Conservation (phyloP, 345 rosid genomes). For the Chamaenerion angustifolium region DNA sequence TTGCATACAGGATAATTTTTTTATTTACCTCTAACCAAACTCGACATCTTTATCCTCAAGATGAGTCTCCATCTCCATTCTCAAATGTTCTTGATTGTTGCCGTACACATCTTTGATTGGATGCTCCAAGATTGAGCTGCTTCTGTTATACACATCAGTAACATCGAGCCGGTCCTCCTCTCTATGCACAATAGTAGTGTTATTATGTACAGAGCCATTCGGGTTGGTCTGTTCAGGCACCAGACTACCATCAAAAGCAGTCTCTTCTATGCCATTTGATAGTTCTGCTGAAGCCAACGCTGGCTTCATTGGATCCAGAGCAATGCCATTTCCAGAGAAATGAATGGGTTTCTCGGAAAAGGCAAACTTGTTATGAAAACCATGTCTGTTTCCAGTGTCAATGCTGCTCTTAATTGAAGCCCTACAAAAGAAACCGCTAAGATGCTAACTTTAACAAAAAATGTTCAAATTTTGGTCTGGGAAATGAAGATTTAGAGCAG, state of each 20-base stretch:
- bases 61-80: slow-evolving; percentile 39
- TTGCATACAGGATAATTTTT: too few species aligned
- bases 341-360: too few species aligned
- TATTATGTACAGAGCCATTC: slow-evolving; percentile 31
- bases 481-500: too few species aligned
- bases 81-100: slow-evolving; percentile 21
- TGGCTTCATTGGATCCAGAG: too few species aligned
- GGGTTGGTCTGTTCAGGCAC: slow-evolving; percentile 18
- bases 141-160: slow-evolving; percentile 39
- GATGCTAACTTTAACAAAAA: too few species aligned
- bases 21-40: slow-evolving; percentile 44
- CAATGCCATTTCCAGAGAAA: slow-evolving; percentile 13
- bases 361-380: too few species aligned
- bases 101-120: slow-evolving; percentile 46
- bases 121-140: slow-evolving; percentile 32
- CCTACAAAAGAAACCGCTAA: too few species aligned
- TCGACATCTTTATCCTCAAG: slow-evolving; percentile 45
- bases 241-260: slow-evolving; percentile 19
- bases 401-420: too few species aligned
- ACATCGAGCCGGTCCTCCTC: slow-evolving; percentile 13
- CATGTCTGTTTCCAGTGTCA: too few species aligned
- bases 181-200: slow-evolving; percentile 11
- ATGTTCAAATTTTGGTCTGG: too few species aligned
- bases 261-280: slow-evolving; percentile 9
- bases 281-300: too few species aligned